These are phyloP conservation scores for Didymella segeticola DNA, from an alignment of 2,329 filamentous ascomycete species.

Conservation along the genomic window DNA sequence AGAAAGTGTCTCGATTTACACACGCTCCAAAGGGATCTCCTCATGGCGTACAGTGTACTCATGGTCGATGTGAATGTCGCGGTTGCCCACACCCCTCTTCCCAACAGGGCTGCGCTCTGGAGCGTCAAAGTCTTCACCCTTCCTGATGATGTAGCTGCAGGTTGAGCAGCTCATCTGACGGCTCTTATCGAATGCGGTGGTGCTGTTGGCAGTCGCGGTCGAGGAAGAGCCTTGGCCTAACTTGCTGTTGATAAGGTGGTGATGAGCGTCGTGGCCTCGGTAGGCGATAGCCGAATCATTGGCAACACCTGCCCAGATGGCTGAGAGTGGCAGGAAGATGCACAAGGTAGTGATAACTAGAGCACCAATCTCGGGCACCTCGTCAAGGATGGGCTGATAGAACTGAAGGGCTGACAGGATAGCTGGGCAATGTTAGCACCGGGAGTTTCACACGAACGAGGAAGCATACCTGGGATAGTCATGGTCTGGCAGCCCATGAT, in stretches of 20 bases:
- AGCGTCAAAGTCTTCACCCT: slow-evolving; percentile 26
- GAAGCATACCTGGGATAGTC: slow-evolving; percentile 63
- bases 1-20: not conserved
- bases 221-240: slow-evolving; percentile 23
- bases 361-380: slow-evolving; percentile 61
- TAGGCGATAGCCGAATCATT: slow-evolving; percentile 30
- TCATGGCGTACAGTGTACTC: slow-evolving; percentile 32
- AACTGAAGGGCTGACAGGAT: slow-evolving; percentile 68
- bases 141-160: slow-evolving; percentile 22
- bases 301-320: slow-evolving; percentile 65
- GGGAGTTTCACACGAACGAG: not conserved
- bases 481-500: slow-evolving; percentile 73
- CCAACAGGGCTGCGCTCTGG: slow-evolving; percentile 9
- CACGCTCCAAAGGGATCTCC: slow-evolving; percentile 15
- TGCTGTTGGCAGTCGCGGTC: slow-evolving; percentile 16
- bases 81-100: slow-evolving; percentile 12
- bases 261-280: slow-evolving; percentile 35
- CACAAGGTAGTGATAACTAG: slow-evolving; percentile 65
- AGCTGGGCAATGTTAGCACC: slow-evolving; percentile 52
- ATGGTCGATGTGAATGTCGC: slow-evolving; percentile 29
- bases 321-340: slow-evolving; percentile 69
- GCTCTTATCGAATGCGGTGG: slow-evolving; percentile 25
- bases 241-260: slow-evolving; percentile 34
- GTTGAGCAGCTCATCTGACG: slow-evolving; percentile 23
- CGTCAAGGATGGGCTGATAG: slow-evolving; percentile 51